A percentile compares a stretch with the other conserved stretches of the same genome.
Evolutionary conservation across 345 rosid species (phyloP).

Genomic region (Orychophragmus violaceus): DNA sequence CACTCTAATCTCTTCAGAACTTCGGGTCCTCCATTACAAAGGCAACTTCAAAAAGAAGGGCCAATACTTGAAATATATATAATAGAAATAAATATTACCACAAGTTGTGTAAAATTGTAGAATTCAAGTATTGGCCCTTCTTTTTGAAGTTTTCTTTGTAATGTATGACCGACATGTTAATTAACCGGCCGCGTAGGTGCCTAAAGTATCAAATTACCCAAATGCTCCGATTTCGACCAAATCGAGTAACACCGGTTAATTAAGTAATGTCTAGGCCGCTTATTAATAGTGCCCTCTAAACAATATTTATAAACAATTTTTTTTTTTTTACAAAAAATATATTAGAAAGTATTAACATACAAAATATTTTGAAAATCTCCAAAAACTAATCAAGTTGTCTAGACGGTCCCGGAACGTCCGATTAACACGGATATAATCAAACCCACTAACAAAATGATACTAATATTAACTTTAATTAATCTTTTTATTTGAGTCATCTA

Average conservation of each 20-base stretch:
- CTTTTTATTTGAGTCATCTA: slow-evolving; percentile 13
- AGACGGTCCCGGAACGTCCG: not conserved
- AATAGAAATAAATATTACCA: too few relatives aligned
- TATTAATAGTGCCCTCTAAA: too few relatives aligned
- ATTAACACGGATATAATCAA: slow-evolving; percentile 14
- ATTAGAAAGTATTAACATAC: not conserved
- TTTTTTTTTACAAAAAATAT: too few relatives aligned
- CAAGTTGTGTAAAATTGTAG: too few relatives aligned
- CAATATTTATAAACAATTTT: too few relatives aligned
- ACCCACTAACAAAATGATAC: slow-evolving; percentile 15
- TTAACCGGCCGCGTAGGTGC: not conserved
- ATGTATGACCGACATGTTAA: too few relatives aligned
- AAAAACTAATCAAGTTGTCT: not conserved
- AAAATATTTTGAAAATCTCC: not conserved
- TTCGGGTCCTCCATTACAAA: slow-evolving; percentile 33
- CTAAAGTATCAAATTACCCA: not conserved
- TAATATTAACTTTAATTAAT: not conserved
- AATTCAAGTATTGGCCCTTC: too few relatives aligned
- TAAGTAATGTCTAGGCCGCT: not conserved
- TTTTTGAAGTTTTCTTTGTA: too few relatives aligned
- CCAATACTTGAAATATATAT: too few relatives aligned
- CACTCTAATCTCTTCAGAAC: slow-evolving; percentile 34
- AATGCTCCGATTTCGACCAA: not conserved
- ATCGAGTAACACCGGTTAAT: not conserved
- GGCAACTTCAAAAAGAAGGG: slow-evolving; percentile 15